Evolutionary conservation across 371 early-diverging fungal species (phyloP).

Genomic region (Mucor racemosus): DNA sequence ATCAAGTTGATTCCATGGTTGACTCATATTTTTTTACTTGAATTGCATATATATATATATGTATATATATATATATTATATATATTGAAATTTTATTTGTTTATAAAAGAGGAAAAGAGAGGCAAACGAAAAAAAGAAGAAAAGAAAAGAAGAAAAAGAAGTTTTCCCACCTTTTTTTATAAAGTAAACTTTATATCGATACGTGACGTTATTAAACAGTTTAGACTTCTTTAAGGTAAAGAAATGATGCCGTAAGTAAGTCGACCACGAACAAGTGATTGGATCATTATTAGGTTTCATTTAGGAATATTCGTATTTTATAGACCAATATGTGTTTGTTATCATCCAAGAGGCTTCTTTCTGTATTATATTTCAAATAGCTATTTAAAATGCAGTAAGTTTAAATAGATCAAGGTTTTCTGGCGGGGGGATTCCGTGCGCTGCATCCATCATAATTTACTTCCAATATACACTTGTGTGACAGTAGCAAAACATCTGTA

Average conservation of each 20-base stretch:
- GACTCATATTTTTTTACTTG: slow-evolving; percentile 13
- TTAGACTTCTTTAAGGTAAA: slow-evolving; percentile 1
- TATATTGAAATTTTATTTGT: not conserved
- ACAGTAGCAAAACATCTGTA: not conserved
- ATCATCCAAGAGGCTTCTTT: not conserved
- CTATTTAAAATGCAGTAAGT: not conserved
- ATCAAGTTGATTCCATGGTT: slow-evolving; percentile 18
- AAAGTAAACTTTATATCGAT: not conserved
- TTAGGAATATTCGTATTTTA: too few relatives aligned
- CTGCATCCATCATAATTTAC: not conserved
- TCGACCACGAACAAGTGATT: not conserved
- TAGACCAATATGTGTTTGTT: not conserved
- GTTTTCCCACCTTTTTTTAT: slow-evolving; percentile 4
- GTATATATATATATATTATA: too few relatives aligned
- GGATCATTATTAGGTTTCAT: not conserved
- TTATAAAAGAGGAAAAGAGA: not conserved
- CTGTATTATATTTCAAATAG: not conserved
- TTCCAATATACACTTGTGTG: not conserved
- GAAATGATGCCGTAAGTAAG: not conserved
- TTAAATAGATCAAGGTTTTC: slow-evolving; percentile 1
- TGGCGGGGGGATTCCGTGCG: not conserved
- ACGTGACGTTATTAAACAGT: not conserved
- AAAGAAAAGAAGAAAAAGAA: slow-evolving; percentile 1
- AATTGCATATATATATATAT: not conserved
- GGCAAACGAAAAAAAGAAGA: not conserved